Evolutionary conservation across 1,284 basidiomycete species (phyloP), one percentile per base, ranked within the genome.

Genomic region (Microbotryum intermedium): DNA sequence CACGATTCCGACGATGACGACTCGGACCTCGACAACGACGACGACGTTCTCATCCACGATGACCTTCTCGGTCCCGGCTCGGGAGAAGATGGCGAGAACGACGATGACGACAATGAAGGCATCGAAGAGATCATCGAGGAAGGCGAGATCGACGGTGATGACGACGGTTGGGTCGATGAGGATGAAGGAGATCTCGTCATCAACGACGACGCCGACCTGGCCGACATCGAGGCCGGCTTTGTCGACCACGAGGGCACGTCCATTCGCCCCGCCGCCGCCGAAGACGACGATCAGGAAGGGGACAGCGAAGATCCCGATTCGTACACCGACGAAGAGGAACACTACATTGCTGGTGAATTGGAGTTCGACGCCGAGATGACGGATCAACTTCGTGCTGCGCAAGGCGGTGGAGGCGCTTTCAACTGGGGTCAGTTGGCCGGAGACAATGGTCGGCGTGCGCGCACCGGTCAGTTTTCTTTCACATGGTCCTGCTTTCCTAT

Each of bases 1-100:
- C 48, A 47, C 21, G 48, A 55, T n/a, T 58, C 59, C 44, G 61
- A 62, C 18, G 61, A 59, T 18, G 21, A 34, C 43, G 23, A 50
- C 47, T 48, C 39, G 30, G 43, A 46, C 5, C 28, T 44, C 16
- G 45, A 53, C 46, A 28, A 49, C 26, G 44, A 48, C n/a, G 55
- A 34, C n/a, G 16, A 29, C n/a, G n/a, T n/a, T 10, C 26, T 51
- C 6, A 30, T 28, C 50, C 57, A 61, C 20, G 53, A 57, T 29
- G 67, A 64, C 13, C 51, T 56, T n/a, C 57, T 60, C 30, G 55
- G 55, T 45, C 42, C 49, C 25, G 51, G 30, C 28, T 53, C 60
- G 4, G 57, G 53, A 1, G 58, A n/a, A 16, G 63, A 50, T 53
- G 86, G 85, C 1, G 85, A 84, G 25, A 88, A 86, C 59, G 87